phyloP scores from a whole-genome alignment of 176 grass and related monocot genomes.

The Triticum aestivum region IWGSC_CS_RefSeq_v2.1 NC_057798.1:225800919-225801418 shows the following conservation, averaged over 20 bases:
- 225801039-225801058: not conserved
- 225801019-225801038: not conserved
- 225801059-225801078: constrained; percentile 6
- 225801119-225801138: not conserved
- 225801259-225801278: constrained; percentile 80
- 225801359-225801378: constrained; percentile 85
- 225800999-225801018: not conserved
- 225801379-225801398: constrained; percentile 85
- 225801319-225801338: constrained; percentile 85
- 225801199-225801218: not conserved
- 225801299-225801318: constrained; percentile 73
- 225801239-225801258: constrained; percentile 49
- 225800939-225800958: constrained; percentile 13
- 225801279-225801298: constrained; percentile 61
- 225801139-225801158: not conserved
- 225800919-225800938: constrained; percentile 82
- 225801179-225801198: not conserved
- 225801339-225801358: constrained; percentile 90
- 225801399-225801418: constrained; percentile 77
- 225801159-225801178: not conserved
- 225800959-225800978: not conserved
- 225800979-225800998: not conserved
- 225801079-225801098: not conserved
- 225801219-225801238: not conserved
- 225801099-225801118: not conserved